Base-by-base conservation (phyloP, 768 basidiomycete species). In the Favolaschia claudopus region DNA sequence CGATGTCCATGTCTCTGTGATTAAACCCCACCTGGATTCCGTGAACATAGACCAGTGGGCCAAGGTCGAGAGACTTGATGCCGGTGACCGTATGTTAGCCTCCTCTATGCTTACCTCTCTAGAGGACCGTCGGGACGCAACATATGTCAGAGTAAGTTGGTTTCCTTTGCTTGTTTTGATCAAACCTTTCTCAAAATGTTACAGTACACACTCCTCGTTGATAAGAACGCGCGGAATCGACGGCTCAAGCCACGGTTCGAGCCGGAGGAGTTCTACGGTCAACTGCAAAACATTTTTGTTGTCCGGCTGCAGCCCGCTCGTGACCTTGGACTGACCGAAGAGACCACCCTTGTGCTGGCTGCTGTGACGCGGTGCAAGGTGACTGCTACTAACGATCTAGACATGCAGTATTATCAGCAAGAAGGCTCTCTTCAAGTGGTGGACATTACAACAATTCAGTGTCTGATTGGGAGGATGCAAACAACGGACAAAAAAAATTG, bases 131-230 rank as follows among this genome's bases (percentile, higher is more conserved):
- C 54, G 67, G 3, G 71, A 74, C 55, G 64, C 68, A 0, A 62
- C 68, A 0, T 72, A 44, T 58, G 64, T 74, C n/a, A 49, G 69
- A 19, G 72, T 74, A 59, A 22, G 68, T 63, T n/a, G 4, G 7
- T 37, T 2, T 7, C 15, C 27, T 4, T 7, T 25, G 12, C 48
- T 15, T 36, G 12, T 17, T 34, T 1, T 24, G 47, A 22, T 28
- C 1, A 20, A 15, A 9, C n/a, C 14, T 8, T 8, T 33, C 28
- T 32, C 3, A 42, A 13, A 4, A 10, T 5, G 4, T 8, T 28
- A 43, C 25, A 74, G 72, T 74, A 73, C 37, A 62, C 66, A 19
- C 29, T 69, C 5, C 60, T 65, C 15, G 64, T 71, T n/a, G 73
- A 75, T 56, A 29, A 25, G 5, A 60, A 70, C 38, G 52, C 63